A percentile compares a stretch with the other conserved stretches of the same genome.
phyloP scores from a whole-genome alignment of 2,329 filamentous ascomycete genomes.

The Epichloe sp. region DNA sequence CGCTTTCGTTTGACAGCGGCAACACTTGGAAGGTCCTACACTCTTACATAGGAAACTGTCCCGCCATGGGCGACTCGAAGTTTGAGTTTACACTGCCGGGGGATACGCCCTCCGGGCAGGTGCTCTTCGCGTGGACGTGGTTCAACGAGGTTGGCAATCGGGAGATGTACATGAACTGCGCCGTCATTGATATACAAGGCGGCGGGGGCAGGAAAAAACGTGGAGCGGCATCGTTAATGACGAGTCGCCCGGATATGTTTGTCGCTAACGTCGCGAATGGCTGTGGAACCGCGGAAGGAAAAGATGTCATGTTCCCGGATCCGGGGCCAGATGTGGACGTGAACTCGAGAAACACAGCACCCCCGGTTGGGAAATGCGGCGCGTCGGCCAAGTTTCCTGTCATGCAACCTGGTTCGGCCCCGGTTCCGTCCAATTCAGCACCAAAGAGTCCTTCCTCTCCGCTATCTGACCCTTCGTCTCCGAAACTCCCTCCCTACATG shows the following conservation, averaged over 20 bases:
- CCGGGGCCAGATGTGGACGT: conserved; percentile 38
- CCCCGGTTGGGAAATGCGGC: background rate
- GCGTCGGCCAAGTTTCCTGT: background rate
- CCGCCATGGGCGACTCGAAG: conserved; percentile 8
- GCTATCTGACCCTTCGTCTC: background rate
- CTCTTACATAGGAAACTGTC: conserved; percentile 24
- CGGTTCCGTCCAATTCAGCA: background rate
- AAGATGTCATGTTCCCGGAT: conserved; percentile 49
- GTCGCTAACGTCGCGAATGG: conserved; percentile 48
- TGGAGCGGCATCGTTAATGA: conserved; percentile 23
- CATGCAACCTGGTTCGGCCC: background rate
- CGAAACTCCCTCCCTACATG: background rate
- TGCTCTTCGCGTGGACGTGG: conserved; percentile 50
- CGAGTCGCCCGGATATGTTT: conserved; percentile 48
- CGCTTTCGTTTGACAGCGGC: conserved; percentile 47
- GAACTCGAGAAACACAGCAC: background rate
- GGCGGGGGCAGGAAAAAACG: conserved; percentile 19
- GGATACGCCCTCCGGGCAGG: conserved; percentile 33
- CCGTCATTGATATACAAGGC: conserved; percentile 36
- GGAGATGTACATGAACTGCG: conserved; percentile 62
- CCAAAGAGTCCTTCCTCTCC: background rate
- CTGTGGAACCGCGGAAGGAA: conserved; percentile 40
- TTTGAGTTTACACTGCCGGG: conserved; percentile 39
- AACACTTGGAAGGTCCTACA: conserved; percentile 40
- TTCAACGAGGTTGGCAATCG: conserved; percentile 50